Evolutionary conservation across 1,139 yeast genomes (phyloP).

Genomic region (Kurtzmaniella natalensis): DNA sequence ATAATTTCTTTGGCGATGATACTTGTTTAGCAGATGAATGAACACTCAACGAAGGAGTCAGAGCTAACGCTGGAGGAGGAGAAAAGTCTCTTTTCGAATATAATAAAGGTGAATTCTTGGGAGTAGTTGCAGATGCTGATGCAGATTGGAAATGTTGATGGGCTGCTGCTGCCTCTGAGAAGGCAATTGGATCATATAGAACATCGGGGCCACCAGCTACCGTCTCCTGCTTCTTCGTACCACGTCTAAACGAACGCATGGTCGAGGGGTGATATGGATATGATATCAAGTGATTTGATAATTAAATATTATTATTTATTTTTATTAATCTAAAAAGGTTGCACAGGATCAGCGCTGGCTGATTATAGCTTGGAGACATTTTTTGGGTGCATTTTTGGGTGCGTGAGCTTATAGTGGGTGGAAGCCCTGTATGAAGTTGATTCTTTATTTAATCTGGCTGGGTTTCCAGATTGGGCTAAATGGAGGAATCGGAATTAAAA

Average conservation of each 20-base stretch:
- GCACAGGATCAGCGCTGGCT: too few species aligned
- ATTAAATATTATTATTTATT: too few species aligned
- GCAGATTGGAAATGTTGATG: slow-evolving; percentile 3
- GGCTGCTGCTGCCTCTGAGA: slow-evolving; percentile 1
- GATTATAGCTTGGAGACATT: too few species aligned
- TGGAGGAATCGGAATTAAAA: too few species aligned
- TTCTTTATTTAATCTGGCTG: too few species aligned
- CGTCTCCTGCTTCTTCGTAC: slow-evolving; percentile 4
- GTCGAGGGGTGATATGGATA: background rate
- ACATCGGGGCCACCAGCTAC: background rate
- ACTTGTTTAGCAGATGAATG: slow-evolving; percentile 13
- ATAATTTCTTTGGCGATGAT: slow-evolving; percentile 39
- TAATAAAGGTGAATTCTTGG: slow-evolving; percentile 14
- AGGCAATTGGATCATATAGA: background rate
- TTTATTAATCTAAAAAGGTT: too few species aligned
- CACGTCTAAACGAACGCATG: slow-evolving; percentile 8
- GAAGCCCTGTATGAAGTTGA: too few species aligned
- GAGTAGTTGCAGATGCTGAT: slow-evolving; percentile 19
- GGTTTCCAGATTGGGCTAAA: too few species aligned
- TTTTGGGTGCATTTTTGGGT: too few species aligned
- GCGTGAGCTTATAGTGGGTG: too few species aligned
- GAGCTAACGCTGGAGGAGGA: slow-evolving; percentile 19
- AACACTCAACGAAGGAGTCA: slow-evolving; percentile 7
- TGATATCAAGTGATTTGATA: too few species aligned
- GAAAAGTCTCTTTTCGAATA: slow-evolving; percentile 19